Percentiles rank a stretch among this genome's conserved stretches.
phyloP scores from a whole-genome alignment of 2,329 filamentous ascomycete species.

The Annulohypoxylon truncatum region DNA sequence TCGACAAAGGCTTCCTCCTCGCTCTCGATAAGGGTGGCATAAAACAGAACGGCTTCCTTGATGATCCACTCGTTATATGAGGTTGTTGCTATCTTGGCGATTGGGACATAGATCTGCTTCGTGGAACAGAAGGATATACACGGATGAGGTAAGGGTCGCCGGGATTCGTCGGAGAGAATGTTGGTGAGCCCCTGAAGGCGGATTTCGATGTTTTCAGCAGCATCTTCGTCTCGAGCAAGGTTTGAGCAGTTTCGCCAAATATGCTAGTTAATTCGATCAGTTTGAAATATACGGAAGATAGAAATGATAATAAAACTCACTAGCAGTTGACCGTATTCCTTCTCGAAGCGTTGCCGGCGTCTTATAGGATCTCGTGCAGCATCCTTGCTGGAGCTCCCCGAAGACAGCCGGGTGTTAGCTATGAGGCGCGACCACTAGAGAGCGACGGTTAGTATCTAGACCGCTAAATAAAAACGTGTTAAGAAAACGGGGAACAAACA shows the following conservation, averaged over 20 bases:
- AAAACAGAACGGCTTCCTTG: conserved; percentile 84
- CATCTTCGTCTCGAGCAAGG: conserved; percentile 68
- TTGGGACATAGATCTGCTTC: conserved; percentile 88
- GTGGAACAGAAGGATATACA: conserved; percentile 89
- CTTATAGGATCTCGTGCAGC: conserved; percentile 71
- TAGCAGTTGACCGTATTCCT: conserved; percentile 72
- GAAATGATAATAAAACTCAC: conserved; percentile 53
- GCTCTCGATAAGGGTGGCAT: conserved; percentile 92
- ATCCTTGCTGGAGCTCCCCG: conserved; percentile 67
- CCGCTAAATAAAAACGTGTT: neutral
- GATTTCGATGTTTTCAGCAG: conserved; percentile 71
- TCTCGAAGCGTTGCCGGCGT: conserved; percentile 74
- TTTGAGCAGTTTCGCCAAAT: conserved; percentile 72
- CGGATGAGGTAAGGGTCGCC: conserved; percentile 87
- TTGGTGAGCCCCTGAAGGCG: conserved; percentile 72
- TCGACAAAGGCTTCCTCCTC: conserved; percentile 96
- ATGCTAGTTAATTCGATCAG: conserved; percentile 53
- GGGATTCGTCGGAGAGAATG: conserved; percentile 89
- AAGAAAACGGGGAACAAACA: conserved; percentile 54
- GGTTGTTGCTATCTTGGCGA: conserved; percentile 88
- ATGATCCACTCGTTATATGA: conserved; percentile 89
- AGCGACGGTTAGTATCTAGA: conserved; percentile 34
- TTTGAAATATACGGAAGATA: neutral
- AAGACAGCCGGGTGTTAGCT: conserved; percentile 69
- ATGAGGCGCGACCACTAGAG: conserved; percentile 74